Evolutionary conservation across 257 asterid species (phyloP).

Genomic region (Nemophila menziesii): DNA sequence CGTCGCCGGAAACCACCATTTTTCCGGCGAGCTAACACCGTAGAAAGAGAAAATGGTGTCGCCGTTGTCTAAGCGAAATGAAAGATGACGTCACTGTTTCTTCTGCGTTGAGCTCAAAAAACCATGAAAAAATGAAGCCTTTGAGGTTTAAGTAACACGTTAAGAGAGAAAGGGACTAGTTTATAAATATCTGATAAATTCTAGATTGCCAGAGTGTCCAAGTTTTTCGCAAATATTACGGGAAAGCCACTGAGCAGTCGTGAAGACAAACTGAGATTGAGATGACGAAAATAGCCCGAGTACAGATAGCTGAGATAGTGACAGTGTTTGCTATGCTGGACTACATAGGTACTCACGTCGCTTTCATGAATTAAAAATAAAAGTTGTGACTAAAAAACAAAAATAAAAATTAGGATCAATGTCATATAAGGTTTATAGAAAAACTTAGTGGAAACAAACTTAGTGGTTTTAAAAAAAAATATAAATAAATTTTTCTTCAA

Average conservation of each 20-base stretch:
- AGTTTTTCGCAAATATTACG: not conserved
- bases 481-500: no score
- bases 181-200: no score
- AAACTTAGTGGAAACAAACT: no score
- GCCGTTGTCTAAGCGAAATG: slow-evolving; percentile 1
- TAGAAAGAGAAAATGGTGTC: slow-evolving; percentile 18
- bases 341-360: no score
- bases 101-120: not conserved
- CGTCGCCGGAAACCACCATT: slow-evolving; percentile 38
- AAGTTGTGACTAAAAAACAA: no score
- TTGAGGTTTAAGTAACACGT: not conserved
- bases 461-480: no score
- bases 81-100: slow-evolving; percentile 5
- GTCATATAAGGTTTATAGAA: no score
- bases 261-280: not conserved
- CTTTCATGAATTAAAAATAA: no score
- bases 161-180: not conserved
- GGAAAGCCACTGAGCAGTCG: not conserved
- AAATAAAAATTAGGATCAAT: no score
- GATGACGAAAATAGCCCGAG: not conserved
- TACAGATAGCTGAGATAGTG: not conserved
- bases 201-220: not conserved
- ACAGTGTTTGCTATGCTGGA: no score
- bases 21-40: slow-evolving; percentile 8
- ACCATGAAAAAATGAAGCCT: not conserved